Evolutionary conservation across 169 alveolate genomes (phyloP).

Genomic region (Plasmodium billcollinsi): DNA sequence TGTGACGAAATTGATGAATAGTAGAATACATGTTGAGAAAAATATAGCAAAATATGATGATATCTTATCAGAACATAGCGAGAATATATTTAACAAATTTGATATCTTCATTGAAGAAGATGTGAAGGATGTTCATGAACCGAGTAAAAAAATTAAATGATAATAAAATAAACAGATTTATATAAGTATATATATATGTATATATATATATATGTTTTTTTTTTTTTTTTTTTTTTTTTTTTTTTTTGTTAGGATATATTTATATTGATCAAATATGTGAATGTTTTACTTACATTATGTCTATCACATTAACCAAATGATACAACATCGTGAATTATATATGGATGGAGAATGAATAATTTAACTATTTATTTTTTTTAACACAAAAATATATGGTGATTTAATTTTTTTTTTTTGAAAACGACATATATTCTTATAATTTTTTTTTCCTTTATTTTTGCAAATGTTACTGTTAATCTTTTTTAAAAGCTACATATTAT

Average conservation of each 20-base stretch:
- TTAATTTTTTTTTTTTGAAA: too few species aligned
- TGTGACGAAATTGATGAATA: conserved; percentile 44
- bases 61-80: conserved; percentile 50
- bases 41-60: conserved; percentile 50
- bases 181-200: conserved; percentile 2
- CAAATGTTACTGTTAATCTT: too few species aligned
- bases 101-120: conserved; percentile 44
- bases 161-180: not conserved
- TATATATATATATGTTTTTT: not conserved
- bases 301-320: conserved; percentile 35
- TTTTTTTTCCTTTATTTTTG: too few species aligned
- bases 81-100: conserved; percentile 22
- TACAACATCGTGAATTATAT: not conserved
- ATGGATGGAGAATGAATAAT: too few species aligned
- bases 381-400: too few species aligned
- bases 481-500: too few species aligned
- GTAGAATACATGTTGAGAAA: conserved; percentile 16
- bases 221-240: not conserved
- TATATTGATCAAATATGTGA: conserved; percentile 47
- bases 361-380: too few species aligned
- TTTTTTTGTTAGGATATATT: conserved; percentile 13
- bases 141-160: conserved; percentile 5
- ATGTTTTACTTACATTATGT: conserved; percentile 48
- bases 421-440: too few species aligned
- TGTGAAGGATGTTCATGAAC: not conserved